Percentiles rank a stretch among this genome's conserved stretches.
Evolutionary conservation across 345 rosid genomes (phyloP).

Genomic region (Stellera chamaejasme): DNA sequence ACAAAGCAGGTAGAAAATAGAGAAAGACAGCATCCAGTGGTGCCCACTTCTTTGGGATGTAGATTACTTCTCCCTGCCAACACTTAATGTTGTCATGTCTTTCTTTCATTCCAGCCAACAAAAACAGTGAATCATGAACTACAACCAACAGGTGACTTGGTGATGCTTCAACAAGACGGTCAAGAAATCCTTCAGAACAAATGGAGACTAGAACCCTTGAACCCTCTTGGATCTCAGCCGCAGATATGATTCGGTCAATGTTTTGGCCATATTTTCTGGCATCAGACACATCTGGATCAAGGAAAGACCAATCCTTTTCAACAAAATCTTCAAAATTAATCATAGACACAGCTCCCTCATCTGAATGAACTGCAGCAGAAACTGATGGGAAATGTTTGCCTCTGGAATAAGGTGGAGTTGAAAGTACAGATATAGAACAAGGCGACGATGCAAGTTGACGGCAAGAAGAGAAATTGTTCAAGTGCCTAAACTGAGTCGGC

Average conservation of each 20-base stretch:
- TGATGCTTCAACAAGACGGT: slow-evolving; percentile 47
- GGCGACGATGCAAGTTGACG: slow-evolving; percentile 9
- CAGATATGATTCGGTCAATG: slow-evolving; percentile 43
- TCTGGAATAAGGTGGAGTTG: slow-evolving; percentile 12
- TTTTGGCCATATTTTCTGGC: slow-evolving; percentile 30
- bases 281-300: slow-evolving; percentile 47
- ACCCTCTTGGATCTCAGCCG: slow-evolving; percentile 36
- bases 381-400: slow-evolving; percentile 11
- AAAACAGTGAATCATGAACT: slow-evolving; percentile 81
- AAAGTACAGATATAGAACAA: slow-evolving; percentile 8
- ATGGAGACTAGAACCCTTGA: slow-evolving; percentile 74
- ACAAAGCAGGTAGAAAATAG: slow-evolving; percentile 75
- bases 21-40: slow-evolving; percentile 80
- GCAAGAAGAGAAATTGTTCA: neutral
- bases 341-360: slow-evolving; percentile 41
- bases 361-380: slow-evolving; percentile 29
- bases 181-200: slow-evolving; percentile 65
- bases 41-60: slow-evolving; percentile 79
- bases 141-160: slow-evolving; percentile 49
- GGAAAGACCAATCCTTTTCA: slow-evolving; percentile 92
- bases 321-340: slow-evolving; percentile 44
- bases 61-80: slow-evolving; percentile 90
- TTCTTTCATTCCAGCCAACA: slow-evolving; percentile 65
- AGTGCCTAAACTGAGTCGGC: slow-evolving; percentile 3
- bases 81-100: slow-evolving; percentile 75